Evolutionary conservation across 1,284 basidiomycete species (phyloP).

Genomic region (Leccinum subrobustum): DNA sequence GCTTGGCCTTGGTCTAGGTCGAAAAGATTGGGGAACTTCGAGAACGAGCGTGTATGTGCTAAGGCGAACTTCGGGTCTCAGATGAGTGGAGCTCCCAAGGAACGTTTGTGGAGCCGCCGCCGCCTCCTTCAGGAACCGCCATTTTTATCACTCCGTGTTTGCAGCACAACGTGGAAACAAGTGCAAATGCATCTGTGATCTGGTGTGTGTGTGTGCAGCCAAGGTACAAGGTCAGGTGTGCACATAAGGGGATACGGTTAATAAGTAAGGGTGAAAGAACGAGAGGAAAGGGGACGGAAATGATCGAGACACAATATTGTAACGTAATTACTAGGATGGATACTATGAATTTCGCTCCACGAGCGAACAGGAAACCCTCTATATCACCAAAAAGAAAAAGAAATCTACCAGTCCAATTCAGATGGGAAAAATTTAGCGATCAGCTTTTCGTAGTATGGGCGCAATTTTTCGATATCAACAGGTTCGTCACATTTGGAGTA

Average conservation of each 20-base stretch:
- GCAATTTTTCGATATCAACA: conserved; percentile 60
- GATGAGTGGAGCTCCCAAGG: conserved; percentile 1
- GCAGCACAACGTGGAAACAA: background rate
- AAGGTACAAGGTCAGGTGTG: conserved; percentile 1
- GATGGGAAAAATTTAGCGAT: conserved; percentile 86
- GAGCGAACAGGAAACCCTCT: conserved; percentile 4
- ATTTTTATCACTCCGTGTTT: conserved; percentile 22
- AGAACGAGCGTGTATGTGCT: background rate
- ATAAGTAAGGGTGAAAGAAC: conserved; percentile 19
- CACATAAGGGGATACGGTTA: background rate
- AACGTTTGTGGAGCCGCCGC: conserved; percentile 19
- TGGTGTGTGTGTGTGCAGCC: conserved; percentile 6
- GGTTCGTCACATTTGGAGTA: conserved; percentile 86
- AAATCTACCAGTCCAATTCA: conserved; percentile 68
- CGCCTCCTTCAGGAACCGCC: background rate
- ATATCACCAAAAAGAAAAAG: conserved; percentile 4
- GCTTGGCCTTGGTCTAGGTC: background rate
- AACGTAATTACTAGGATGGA: background rate
- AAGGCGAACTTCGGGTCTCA: background rate
- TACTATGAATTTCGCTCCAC: conserved; percentile 10
- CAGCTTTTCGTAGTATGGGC: conserved; percentile 80
- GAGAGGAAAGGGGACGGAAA: background rate
- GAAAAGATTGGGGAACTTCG: background rate
- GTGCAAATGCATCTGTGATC: background rate
- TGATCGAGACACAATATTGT: background rate